Percentiles rank a stretch among this genome's conserved stretches.
Conservation (phyloP, 1,284 basidiomycete genomes). For the Microbotryomycetes sp. region DNA sequence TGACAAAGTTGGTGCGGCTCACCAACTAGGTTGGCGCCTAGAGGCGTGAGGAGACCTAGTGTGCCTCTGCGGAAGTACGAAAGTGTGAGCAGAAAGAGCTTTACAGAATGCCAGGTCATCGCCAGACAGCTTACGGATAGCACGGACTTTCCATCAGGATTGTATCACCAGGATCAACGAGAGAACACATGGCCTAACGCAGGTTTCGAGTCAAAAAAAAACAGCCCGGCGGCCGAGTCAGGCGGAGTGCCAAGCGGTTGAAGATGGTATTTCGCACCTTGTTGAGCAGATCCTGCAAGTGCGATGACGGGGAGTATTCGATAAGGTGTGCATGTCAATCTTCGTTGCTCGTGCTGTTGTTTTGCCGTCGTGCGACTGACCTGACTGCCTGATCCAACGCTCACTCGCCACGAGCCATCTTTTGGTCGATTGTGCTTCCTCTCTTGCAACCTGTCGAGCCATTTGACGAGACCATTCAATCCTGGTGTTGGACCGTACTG, state of each 20-base stretch:
- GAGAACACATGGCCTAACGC: slow-evolving; percentile 48
- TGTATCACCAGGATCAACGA: slow-evolving; percentile 74
- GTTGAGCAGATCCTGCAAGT: slow-evolving; percentile 78
- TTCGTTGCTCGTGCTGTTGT: too few relatives aligned
- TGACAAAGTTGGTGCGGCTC: too few relatives aligned
- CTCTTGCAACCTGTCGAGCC: slow-evolving; percentile 37
- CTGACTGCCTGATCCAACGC: slow-evolving; percentile 66
- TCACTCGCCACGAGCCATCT: slow-evolving; percentile 64
- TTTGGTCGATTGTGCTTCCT: slow-evolving; percentile 39
- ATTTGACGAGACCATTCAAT: slow-evolving; percentile 53
- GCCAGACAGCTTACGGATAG: slow-evolving; percentile 52
- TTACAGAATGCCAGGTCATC: background rate
- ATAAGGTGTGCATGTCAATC: too few relatives aligned
- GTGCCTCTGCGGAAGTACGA: slow-evolving; percentile 38
- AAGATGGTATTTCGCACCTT: slow-evolving; percentile 52
- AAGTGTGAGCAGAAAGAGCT: slow-evolving; percentile 23
- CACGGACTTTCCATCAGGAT: slow-evolving; percentile 79
- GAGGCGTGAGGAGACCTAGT: slow-evolving; percentile 46
- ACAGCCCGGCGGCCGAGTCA: background rate
- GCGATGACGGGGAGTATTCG: too few relatives aligned
- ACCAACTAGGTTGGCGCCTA: slow-evolving; percentile 62
- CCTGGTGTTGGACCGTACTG: slow-evolving; percentile 63
- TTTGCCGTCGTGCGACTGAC: background rate
- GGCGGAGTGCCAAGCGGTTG: background rate
- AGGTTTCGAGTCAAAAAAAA: background rate